phyloP scores from a whole-genome alignment of 208 protist species.

The Crithidia thermophila region DNA sequence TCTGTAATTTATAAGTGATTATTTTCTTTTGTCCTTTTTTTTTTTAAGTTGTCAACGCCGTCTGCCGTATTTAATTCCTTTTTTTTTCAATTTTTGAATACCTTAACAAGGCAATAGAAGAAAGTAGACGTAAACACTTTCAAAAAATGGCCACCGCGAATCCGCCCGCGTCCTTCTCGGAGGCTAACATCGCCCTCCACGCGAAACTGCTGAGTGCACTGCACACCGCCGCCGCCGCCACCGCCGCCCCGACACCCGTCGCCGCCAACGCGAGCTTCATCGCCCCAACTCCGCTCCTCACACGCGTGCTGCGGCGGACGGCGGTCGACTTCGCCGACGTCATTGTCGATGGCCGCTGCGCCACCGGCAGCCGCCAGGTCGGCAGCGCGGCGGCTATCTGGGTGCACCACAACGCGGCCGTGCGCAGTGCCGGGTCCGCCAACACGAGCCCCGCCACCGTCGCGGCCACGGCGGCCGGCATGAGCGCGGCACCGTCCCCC shows the following conservation, averaged over 20 bases:
- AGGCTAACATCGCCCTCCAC: conserved; percentile 43
- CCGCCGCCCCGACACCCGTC: too few species aligned
- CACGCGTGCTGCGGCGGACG: conserved; percentile 56
- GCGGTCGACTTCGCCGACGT: conserved; percentile 65
- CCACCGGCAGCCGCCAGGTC: conserved; percentile 32
- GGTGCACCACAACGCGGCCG: conserved; percentile 36
- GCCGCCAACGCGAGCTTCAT: not conserved
- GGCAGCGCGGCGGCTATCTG: conserved; percentile 48
- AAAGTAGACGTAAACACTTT: not conserved
- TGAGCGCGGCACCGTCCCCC: not conserved
- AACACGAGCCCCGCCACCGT: conserved; percentile 1
- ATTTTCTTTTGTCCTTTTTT: too few species aligned
- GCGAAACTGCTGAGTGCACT: conserved; percentile 39
- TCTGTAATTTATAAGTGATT: too few species aligned
- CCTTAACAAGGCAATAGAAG: conserved; percentile 1
- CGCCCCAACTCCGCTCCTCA: conserved; percentile 50
- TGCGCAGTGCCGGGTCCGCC: conserved; percentile 3
- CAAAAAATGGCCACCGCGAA: conserved; percentile 3
- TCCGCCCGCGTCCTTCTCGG: conserved; percentile 14
- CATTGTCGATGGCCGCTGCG: conserved; percentile 68
- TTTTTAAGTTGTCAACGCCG: not conserved
- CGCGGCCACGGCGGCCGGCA: not conserved
- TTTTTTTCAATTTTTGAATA: not conserved
- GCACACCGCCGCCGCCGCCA: conserved; percentile 10
- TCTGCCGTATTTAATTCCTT: too few species aligned